Base-by-base conservation (phyloP, 1,139 yeast species). In the Candida sp. region DNA sequence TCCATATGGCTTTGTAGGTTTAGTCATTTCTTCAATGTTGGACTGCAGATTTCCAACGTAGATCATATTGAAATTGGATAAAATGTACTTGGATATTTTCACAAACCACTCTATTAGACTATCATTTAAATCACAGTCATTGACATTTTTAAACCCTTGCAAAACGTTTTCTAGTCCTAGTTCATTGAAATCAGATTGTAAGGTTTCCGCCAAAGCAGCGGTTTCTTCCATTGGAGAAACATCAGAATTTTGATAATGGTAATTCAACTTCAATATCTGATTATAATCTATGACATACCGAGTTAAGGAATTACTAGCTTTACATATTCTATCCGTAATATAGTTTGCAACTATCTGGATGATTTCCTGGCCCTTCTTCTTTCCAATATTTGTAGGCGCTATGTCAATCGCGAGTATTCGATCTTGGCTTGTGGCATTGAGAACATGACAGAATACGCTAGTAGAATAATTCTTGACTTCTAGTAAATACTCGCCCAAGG, bases 151-250 rank as follows among this genome's bases (percentile, higher is more conserved):
- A 4, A 60, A 50, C 0, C 77, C 77, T 47, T 66, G 68, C 34
- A 79, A 47, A 3, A 79, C 49, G 60, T 76, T 75, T 21, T 65
- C 57, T 1, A 62, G 52, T 0, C 63, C 61, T 4, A 67, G 35
- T 0, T 40, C 36, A 0, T 49, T 42, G 22, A 71, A 47, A 43
- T 73, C 61, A 8, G 55, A 51, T 45, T 76, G 71, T 39, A 82
- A 49, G 0, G 50, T 43, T 36, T 63, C 61, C 2, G 79, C 64
- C 32, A 72, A 54, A 1, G 55, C 54, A 0, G 77, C 61, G 9
- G 73, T 68, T 48, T 78, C 83, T n/a, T 72, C 72, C 66, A 73
- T 68, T 1, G 78, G 63, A 1, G 72, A 57, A 4, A 49, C 48
- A 3, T 51, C 53, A 0, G 49, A 44, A 32, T 68, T 74, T 41